Evolutionary conservation across 345 rosid species (phyloP).

Genomic region (Pugionium dolabratum): DNA sequence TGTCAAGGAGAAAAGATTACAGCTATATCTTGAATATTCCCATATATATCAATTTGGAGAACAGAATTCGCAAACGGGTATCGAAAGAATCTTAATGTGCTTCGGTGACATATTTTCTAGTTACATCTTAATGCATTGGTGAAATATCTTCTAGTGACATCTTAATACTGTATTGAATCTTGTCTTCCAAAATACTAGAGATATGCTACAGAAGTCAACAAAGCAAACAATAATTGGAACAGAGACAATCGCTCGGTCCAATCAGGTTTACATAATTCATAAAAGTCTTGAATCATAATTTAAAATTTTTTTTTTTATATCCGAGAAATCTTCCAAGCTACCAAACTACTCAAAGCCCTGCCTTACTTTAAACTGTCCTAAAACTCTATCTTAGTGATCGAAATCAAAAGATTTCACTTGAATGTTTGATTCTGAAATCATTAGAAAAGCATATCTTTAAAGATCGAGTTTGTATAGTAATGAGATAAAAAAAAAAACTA

Average conservation of each 20-base stretch:
- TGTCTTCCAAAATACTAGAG: background rate
- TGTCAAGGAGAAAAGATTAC: background rate
- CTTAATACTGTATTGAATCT: no score
- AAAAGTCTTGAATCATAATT: no score
- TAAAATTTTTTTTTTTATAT: no score
- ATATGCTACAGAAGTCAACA: background rate
- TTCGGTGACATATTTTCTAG: no score
- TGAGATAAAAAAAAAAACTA: no score
- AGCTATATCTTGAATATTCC: background rate
- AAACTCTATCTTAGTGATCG: no score
- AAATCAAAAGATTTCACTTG: no score
- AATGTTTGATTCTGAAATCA: no score
- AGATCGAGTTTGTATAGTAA: no score
- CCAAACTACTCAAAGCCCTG: background rate
- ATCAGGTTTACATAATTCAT: background rate
- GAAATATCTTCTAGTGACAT: background rate
- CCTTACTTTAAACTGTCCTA: no score
- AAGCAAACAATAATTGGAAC: background rate
- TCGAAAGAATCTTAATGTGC: no score
- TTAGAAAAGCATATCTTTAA: no score
- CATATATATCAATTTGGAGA: conserved; percentile 9
- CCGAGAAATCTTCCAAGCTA: background rate
- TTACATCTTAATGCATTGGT: background rate
- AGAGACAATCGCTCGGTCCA: background rate
- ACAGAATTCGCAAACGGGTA: background rate